phyloP scores from a whole-genome alignment of 495 filamentous ascomycete genomes.

The Aspergillus hancockii region DNA sequence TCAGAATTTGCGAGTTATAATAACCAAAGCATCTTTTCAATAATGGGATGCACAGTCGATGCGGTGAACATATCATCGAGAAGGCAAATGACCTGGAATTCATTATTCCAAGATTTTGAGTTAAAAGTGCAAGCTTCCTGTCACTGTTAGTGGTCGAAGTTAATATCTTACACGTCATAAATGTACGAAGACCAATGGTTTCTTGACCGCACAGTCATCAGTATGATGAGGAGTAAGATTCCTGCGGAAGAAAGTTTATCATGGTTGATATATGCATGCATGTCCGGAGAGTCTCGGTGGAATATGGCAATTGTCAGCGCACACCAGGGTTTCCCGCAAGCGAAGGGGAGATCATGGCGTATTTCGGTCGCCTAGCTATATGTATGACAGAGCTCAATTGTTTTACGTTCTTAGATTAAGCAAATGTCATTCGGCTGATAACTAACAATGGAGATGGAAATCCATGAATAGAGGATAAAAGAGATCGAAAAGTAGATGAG shows the following conservation, averaged over 20 bases:
- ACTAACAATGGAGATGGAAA: too few species aligned
- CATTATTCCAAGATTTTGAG: constrained; percentile 10
- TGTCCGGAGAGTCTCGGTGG: neutral
- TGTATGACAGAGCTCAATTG: neutral
- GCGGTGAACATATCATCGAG: constrained; percentile 18
- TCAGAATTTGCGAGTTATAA: constrained; percentile 10
- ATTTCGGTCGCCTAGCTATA: neutral
- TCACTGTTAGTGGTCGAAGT: constrained; percentile 7
- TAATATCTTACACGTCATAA: constrained; percentile 21
- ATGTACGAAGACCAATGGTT: constrained; percentile 5
- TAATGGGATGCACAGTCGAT: constrained; percentile 8
- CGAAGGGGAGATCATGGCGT: neutral
- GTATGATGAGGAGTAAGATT: neutral
- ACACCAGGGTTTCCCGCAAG: neutral
- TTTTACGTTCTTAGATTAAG: neutral
- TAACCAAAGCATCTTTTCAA: constrained; percentile 2
- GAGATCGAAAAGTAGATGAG: too few species aligned
- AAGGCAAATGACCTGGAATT: neutral
- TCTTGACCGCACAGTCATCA: constrained; percentile 1
- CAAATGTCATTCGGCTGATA: too few species aligned
- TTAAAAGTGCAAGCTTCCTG: constrained; percentile 17
- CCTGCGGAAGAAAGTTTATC: constrained; percentile 9
- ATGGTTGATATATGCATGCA: constrained; percentile 18
- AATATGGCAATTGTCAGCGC: constrained; percentile 2
- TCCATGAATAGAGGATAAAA: too few species aligned